Conservation (phyloP, 257 asterid species). For the Hygrophila difformis region DNA sequence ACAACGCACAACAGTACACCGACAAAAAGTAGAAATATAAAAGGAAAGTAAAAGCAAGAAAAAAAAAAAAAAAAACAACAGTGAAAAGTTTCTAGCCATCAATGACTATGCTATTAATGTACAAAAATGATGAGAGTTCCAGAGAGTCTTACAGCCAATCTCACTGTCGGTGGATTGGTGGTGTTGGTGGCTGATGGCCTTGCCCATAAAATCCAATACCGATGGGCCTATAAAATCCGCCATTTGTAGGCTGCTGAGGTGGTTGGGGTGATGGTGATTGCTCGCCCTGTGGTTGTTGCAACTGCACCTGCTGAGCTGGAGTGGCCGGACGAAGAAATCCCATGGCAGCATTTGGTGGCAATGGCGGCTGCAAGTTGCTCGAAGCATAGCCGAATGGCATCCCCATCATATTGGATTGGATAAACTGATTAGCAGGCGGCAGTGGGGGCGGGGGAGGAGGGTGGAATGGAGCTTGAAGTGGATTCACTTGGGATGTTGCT, state of each 20-base stretch:
- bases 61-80: slow-evolving; percentile 12
- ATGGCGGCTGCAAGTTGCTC: slow-evolving; percentile 35
- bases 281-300: slow-evolving; percentile 18
- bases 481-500: slow-evolving; percentile 32
- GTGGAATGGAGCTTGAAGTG: slow-evolving; percentile 28
- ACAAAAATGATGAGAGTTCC: slow-evolving; percentile 31
- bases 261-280: slow-evolving; percentile 20
- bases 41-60: too few species aligned
- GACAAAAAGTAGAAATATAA: too few species aligned
- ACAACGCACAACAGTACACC: too few species aligned
- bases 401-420: slow-evolving; percentile 26
- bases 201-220: slow-evolving; percentile 86
- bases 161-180: slow-evolving; percentile 81
- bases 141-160: slow-evolving; percentile 7
- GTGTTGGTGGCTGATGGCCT: slow-evolving; percentile 72
- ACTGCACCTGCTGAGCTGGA: slow-evolving; percentile 32
- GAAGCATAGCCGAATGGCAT: slow-evolving; percentile 51
- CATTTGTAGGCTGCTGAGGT: slow-evolving; percentile 30
- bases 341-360: slow-evolving; percentile 30
- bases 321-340: slow-evolving; percentile 47
- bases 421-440: slow-evolving; percentile 24
- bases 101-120: slow-evolving; percentile 25
- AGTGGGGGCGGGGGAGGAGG: slow-evolving; percentile 44
- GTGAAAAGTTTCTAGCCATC: slow-evolving; percentile 11
- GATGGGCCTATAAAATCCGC: slow-evolving; percentile 63